Percentiles rank a stretch among this genome's conserved stretches.
Evolutionary conservation across 2,329 filamentous ascomycete genomes (phyloP).

Genomic region (Colletotrichum somersetense): DNA sequence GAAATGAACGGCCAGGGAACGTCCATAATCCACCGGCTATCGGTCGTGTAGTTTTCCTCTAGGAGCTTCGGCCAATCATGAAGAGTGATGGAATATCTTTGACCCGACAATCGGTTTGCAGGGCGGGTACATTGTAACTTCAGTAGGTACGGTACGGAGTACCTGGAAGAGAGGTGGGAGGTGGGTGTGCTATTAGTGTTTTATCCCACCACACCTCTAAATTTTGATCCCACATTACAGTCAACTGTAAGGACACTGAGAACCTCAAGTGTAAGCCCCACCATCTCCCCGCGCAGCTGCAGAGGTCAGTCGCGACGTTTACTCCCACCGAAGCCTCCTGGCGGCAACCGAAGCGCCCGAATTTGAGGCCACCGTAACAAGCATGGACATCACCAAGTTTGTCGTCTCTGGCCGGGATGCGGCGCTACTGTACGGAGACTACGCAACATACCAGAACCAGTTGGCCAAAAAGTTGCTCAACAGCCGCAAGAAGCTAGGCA

Average conservation of each 20-base stretch:
- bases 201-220: conserved; percentile 7
- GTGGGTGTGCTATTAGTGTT: neutral
- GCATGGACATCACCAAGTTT: conserved; percentile 92
- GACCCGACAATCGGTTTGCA: conserved; percentile 5
- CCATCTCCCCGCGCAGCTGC: conserved; percentile 31
- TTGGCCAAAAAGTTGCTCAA: conserved; percentile 85
- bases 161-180: too few species aligned
- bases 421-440: conserved; percentile 89
- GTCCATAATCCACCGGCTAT: conserved; percentile 16
- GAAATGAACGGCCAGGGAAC: neutral
- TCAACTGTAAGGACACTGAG: conserved; percentile 22
- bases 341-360: conserved; percentile 1
- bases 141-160: neutral
- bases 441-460: conserved; percentile 85
- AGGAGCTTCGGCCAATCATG: conserved; percentile 33
- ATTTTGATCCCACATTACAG: conserved; percentile 23
- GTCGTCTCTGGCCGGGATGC: conserved; percentile 84
- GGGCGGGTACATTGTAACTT: too few species aligned
- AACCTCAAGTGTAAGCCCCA: conserved; percentile 31
- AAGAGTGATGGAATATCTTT: conserved; percentile 12
- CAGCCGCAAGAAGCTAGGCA: conserved; percentile 85
- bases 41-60: conserved; percentile 18
- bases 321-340: neutral
- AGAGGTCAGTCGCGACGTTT: conserved; percentile 28
- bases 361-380: conserved; percentile 34